Evolutionary conservation across 768 basidiomycete genomes (phyloP).

Genomic region (Tylopilus intermedius): DNA sequence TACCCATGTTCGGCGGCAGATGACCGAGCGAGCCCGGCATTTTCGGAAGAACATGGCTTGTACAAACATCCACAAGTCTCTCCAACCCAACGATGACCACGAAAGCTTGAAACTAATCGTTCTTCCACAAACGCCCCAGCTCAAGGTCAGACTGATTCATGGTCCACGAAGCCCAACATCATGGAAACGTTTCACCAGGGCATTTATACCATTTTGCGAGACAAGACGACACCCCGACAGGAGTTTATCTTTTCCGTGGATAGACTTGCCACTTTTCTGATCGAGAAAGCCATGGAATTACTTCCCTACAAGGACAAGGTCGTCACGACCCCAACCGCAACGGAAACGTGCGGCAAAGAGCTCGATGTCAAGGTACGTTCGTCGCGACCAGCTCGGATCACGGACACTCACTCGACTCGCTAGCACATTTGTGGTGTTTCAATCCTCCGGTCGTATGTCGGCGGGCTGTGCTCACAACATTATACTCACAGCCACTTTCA

Average conservation of each 20-base stretch:
- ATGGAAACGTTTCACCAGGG: conserved; percentile 47
- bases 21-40: conserved; percentile 69
- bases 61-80: conserved; percentile 34
- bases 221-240: conserved; percentile 61
- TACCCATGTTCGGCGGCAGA: conserved; percentile 81
- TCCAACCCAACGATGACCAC: conserved; percentile 33
- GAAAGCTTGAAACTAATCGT: conserved; percentile 56
- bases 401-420: neutral
- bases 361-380: conserved; percentile 52
- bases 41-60: conserved; percentile 73
- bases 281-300: conserved; percentile 78
- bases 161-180: neutral
- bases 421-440: conserved; percentile 84
- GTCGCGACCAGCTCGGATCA: neutral
- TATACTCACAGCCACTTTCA: conserved; percentile 26
- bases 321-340: conserved; percentile 65
- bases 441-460: conserved; percentile 77
- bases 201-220: conserved; percentile 82
- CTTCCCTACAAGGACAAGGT: conserved; percentile 65
- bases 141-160: conserved; percentile 48
- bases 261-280: conserved; percentile 75
- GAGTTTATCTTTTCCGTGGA: conserved; percentile 95
- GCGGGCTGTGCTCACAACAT: neutral
- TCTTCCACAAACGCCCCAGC: conserved; percentile 73
- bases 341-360: conserved; percentile 53